These are phyloP conservation scores for Paecilomyces formosus DNA, from an alignment of 2,329 filamentous ascomycete species.

Conservation along the genomic window DNA sequence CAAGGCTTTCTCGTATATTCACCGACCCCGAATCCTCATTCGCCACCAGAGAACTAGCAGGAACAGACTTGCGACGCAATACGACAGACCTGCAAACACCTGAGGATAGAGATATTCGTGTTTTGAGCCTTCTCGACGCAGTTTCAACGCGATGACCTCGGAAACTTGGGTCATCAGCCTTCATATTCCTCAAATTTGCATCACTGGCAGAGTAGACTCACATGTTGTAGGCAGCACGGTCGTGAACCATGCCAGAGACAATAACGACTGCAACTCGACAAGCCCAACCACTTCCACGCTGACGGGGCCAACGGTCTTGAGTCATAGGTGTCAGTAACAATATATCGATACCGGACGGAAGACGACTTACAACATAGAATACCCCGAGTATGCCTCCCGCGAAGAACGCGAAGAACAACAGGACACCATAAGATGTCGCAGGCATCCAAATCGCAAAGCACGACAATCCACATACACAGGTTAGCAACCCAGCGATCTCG, in stretches of 20 bases:
- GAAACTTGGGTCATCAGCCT: constrained; percentile 26
- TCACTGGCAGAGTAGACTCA: constrained; percentile 12
- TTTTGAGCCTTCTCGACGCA: constrained; percentile 35
- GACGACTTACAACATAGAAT: constrained; percentile 32
- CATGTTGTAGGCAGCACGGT: constrained; percentile 37
- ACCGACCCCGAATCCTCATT: neutral
- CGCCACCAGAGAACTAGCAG: constrained; percentile 12
- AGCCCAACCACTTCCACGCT: constrained; percentile 20
- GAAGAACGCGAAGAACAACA: constrained; percentile 37
- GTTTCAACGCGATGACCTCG: constrained; percentile 47
- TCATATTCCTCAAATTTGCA: too few species aligned
- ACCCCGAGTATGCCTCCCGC: constrained; percentile 40
- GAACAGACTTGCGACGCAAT: constrained; percentile 13
- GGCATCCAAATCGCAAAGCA: constrained; percentile 43
- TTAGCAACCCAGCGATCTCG: neutral
- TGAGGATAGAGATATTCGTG: constrained; percentile 12
- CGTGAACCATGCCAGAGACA: constrained; percentile 19
- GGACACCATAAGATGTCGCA: constrained; percentile 33
- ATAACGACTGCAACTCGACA: constrained; percentile 14
- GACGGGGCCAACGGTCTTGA: constrained; percentile 18
- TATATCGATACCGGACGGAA: too few species aligned
- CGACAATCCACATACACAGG: constrained; percentile 28
- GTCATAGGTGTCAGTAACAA: too few species aligned
- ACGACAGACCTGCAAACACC: neutral
- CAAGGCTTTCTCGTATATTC: neutral